Conservation (phyloP, 2,329 filamentous ascomycete genomes). For the Neofusicoccum cordaticola region DNA sequence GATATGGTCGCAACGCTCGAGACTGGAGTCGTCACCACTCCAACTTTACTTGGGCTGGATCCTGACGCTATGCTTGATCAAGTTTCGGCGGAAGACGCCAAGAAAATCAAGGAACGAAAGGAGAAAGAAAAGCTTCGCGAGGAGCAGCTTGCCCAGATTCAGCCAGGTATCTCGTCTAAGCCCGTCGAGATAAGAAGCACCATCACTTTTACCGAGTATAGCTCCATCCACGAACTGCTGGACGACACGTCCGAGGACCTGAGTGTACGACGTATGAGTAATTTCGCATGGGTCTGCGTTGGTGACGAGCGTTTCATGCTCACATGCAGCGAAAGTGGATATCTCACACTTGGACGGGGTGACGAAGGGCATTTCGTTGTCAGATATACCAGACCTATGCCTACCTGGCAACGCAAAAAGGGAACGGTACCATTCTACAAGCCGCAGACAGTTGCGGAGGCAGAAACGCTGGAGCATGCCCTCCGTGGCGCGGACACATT, state of each 20-base stretch:
- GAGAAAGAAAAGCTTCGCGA: slow-evolving; percentile 41
- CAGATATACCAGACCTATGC: slow-evolving; percentile 43
- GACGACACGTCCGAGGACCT: slow-evolving; percentile 74
- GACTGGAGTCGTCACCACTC: slow-evolving; percentile 82
- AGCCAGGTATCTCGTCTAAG: slow-evolving; percentile 55
- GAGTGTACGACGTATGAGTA: slow-evolving; percentile 74
- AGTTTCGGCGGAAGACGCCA: slow-evolving; percentile 63
- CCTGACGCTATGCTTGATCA: slow-evolving; percentile 71
- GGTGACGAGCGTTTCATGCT: slow-evolving; percentile 70
- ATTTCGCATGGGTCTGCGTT: slow-evolving; percentile 78
- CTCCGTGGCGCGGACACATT: slow-evolving; percentile 84
- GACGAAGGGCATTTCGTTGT: slow-evolving; percentile 47
- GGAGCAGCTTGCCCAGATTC: slow-evolving; percentile 65
- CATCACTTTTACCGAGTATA: slow-evolving; percentile 85
- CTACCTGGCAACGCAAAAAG: slow-evolving; percentile 18
- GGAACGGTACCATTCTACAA: slow-evolving; percentile 27
- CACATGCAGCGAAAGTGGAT: slow-evolving; percentile 58
- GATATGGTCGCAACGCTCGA: slow-evolving; percentile 89
- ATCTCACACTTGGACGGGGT: slow-evolving; percentile 51
- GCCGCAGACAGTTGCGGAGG: slow-evolving; percentile 66
- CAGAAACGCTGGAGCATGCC: slow-evolving; percentile 67
- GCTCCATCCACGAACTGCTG: slow-evolving; percentile 86
- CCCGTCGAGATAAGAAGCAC: slow-evolving; percentile 38
- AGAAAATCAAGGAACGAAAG: slow-evolving; percentile 51
- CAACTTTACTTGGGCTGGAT: slow-evolving; percentile 89